Evolutionary conservation across 2,329 filamentous ascomycete species (phyloP).

Genomic region (Botrytis aclada): DNA sequence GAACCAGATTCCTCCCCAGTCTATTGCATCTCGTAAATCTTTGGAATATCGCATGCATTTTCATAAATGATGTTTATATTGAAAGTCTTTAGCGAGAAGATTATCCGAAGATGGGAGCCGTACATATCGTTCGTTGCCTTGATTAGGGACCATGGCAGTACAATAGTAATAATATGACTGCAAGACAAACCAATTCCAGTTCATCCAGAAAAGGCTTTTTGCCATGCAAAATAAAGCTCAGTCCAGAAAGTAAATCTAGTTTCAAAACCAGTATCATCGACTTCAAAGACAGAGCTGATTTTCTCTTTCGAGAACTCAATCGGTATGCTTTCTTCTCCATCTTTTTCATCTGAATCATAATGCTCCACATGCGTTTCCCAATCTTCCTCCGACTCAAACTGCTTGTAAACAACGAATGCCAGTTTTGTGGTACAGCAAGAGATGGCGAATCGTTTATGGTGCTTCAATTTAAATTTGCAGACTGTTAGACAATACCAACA

Average conservation of each 20-base stretch:
- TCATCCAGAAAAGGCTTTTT: neutral
- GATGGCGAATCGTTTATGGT: neutral
- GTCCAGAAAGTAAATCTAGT: neutral
- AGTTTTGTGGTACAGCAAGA: neutral
- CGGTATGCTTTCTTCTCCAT: neutral
- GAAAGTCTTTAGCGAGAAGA: neutral
- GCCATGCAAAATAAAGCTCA: neutral
- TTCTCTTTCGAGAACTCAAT: neutral
- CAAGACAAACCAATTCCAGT: neutral
- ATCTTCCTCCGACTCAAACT: neutral
- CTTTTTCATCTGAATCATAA: neutral
- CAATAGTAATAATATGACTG: neutral
- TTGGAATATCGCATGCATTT: accelerated
- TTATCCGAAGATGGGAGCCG: neutral
- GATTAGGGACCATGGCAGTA: neutral
- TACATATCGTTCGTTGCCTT: neutral
- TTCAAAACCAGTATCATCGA: too few species aligned
- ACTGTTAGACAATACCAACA: neutral
- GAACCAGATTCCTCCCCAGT: neutral
- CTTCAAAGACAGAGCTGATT: neutral
- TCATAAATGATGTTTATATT: neutral
- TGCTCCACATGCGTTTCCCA: neutral
- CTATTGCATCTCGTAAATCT: neutral
- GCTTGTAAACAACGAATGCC: neutral
- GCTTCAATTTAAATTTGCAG: neutral